Conservation (phyloP, 2,329 filamentous ascomycete genomes). For the Aspergillus pseudoglaucus region DNA sequence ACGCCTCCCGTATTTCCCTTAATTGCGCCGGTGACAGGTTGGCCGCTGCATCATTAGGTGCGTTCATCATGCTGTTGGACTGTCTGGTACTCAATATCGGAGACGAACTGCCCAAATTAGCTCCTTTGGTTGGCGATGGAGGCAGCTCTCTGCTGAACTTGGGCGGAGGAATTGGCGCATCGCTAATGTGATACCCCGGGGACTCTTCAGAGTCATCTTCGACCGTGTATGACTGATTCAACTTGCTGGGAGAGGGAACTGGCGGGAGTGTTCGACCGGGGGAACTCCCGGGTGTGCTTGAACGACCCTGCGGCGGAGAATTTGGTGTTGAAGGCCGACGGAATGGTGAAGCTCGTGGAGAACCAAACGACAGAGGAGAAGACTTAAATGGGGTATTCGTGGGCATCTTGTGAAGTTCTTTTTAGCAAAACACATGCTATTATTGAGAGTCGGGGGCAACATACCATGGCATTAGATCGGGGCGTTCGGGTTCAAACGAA, state of each 20-base stretch:
- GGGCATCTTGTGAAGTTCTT: background rate
- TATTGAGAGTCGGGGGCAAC: no score
- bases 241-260: conserved; percentile 41
- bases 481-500: no score
- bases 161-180: conserved; percentile 27
- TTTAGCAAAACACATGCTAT: no score
- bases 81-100: conserved; percentile 20
- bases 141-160: conserved; percentile 32
- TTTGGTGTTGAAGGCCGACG: conserved; percentile 59
- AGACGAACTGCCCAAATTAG: conserved; percentile 21
- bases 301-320: conserved; percentile 50
- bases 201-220: conserved; percentile 34
- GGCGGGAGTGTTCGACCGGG: conserved; percentile 37
- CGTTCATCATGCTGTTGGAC: conserved; percentile 15
- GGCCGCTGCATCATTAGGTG: conserved; percentile 32
- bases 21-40: conserved; percentile 71
- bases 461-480: no score
- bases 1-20: conserved; percentile 81
- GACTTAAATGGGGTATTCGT: conserved; percentile 59
- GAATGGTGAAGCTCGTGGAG: conserved; percentile 63
- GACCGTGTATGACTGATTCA: conserved; percentile 41
- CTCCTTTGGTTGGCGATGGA: conserved; percentile 34
- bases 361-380: conserved; percentile 65
- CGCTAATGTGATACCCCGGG: conserved; percentile 10
- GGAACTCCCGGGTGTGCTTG: conserved; percentile 44